Base-by-base conservation (phyloP, 768 basidiomycete genomes). In the Kondoa malvinella region DNA sequence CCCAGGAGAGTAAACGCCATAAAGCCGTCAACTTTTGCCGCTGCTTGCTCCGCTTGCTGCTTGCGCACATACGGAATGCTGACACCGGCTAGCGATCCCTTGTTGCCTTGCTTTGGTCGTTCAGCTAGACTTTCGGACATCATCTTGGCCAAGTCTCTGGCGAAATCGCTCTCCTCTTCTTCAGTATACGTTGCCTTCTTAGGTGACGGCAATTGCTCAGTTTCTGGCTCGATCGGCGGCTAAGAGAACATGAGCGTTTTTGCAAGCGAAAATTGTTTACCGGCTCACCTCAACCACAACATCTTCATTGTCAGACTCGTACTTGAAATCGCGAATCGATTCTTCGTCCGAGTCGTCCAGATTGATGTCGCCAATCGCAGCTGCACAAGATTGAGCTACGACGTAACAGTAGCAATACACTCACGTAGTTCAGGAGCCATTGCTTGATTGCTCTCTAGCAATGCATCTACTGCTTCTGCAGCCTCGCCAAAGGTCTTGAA, bases 1-100 rank as follows among this genome's bases (percentile, higher is more conserved):
- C 92, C 88, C 71, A 97, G 81, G 57, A 97, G 80, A 2, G 88
- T 92, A 77, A 99, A 99, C 70, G 85, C 86, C 91, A 95, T 96
- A 66, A 86, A 80, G 8, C 40, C 40, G 16, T 73, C 71, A 0
- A 78, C 79, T 65, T 70, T 66, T 29, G n/a, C 62, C 2, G 61
- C 64, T 17, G 25, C 31, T 21, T 25, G 21, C 17, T 33, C 56
- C 65, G 34, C 56, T 56, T 66, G 29, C 67, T 67, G 64, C 15
- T 40, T 66, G 34, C 27, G 32, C 29, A 29, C 25, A 29, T 70
- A 60, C 27, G 68, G 72, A 1, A 71, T 67, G n/a, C 67, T 67
- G 15, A 71, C 65, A n/a, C 77, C 80, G 0, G 86, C 86, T 25
- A 86, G 81, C n/a, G n/a, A 66, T 25, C 15, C 34, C 62, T 61